Conservation (phyloP, 163 green algal genomes). For the Volvox carteri region DNA sequence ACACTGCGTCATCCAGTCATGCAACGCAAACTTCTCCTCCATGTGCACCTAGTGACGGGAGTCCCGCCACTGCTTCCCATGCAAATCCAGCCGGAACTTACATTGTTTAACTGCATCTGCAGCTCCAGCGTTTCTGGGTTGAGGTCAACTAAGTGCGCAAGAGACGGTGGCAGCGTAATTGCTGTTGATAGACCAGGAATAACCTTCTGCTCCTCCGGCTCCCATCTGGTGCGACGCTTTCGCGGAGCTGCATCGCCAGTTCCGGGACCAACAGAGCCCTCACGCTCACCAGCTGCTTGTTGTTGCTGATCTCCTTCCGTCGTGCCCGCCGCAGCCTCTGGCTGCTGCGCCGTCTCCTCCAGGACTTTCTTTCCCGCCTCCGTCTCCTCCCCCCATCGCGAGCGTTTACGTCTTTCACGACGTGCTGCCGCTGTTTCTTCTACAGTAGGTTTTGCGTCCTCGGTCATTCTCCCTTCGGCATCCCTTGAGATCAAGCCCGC, state of each 20-base stretch:
- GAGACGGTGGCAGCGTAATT: constrained; percentile 50
- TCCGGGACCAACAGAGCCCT: constrained; percentile 40
- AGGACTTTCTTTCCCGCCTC: constrained; percentile 53
- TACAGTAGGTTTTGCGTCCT: not conserved
- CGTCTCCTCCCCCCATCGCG: constrained; percentile 59
- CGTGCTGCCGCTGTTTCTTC: constrained; percentile 37
- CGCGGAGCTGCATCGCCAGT: constrained; percentile 29
- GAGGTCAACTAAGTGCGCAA: constrained; percentile 59
- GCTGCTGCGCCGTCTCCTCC: constrained; percentile 36
- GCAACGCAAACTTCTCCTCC: too few species aligned
- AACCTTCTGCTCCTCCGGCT: constrained; percentile 37
- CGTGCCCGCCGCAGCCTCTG: constrained; percentile 7
- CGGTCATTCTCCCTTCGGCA: constrained; percentile 23
- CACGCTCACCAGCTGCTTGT: constrained; percentile 14
- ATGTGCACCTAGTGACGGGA: not conserved
- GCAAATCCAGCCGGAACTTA: constrained; percentile 24
- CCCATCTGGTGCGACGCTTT: constrained; percentile 59
- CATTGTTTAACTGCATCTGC: constrained; percentile 57
- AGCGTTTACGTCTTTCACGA: constrained; percentile 47
- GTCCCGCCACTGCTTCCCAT: not conserved
- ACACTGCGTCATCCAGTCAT: too few species aligned
- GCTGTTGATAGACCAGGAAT: constrained; percentile 31
- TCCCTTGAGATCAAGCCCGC: not conserved
- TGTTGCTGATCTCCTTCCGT: constrained; percentile 28
- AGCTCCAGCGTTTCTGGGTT: constrained; percentile 59